Evolutionary conservation across 73 alveolate species (phyloP).

Genomic region (Symbiodinium pilosum): DNA sequence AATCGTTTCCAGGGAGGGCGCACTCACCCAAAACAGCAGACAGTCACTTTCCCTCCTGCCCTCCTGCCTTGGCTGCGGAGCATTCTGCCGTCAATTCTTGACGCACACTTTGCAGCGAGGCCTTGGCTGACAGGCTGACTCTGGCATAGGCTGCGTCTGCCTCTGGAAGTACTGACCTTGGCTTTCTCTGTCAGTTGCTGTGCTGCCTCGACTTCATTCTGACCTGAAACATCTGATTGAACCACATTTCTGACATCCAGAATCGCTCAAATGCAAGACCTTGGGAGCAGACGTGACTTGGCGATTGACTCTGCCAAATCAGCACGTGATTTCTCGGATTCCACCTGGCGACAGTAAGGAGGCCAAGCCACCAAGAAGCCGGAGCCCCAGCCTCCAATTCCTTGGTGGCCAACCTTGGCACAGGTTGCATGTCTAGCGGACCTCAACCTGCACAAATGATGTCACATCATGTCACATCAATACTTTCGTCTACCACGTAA

Average conservation of each 20-base stretch:
- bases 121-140: background rate
- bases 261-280: background rate
- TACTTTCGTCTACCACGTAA: too few species aligned
- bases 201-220: background rate
- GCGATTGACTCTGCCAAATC: slow-evolving; percentile 78
- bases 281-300: background rate
- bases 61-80: slow-evolving; percentile 65
- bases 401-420: background rate
- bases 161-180: background rate
- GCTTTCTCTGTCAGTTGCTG: slow-evolving; percentile 15
- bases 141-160: background rate
- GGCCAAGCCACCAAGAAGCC: background rate
- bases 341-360: background rate
- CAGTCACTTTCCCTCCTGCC: background rate
- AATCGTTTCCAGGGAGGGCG: background rate
- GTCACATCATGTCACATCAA: too few species aligned
- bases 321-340: slow-evolving; percentile 58
- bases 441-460: background rate
- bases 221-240: background rate
- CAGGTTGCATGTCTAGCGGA: background rate
- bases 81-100: slow-evolving; percentile 53
- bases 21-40: background rate
- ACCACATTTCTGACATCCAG: background rate
- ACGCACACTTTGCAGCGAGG: slow-evolving; percentile 59
- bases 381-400: background rate